Evolutionary conservation across 352 stramenopile genomes (phyloP).

Genomic region (Pythium phragmitis): DNA sequence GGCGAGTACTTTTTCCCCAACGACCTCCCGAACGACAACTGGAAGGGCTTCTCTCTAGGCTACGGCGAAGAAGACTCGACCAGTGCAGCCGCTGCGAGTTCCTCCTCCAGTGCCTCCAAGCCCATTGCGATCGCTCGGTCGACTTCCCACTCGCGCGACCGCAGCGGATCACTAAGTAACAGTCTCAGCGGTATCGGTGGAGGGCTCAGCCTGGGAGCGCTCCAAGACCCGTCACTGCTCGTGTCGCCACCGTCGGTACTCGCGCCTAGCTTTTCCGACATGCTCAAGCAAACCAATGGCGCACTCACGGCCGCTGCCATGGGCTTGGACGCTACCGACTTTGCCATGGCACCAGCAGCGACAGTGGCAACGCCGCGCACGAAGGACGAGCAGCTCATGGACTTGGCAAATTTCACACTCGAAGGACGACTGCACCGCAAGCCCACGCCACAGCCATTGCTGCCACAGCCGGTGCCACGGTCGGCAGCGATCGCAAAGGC

Average conservation of each 20-base stretch:
- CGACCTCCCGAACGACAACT: slow-evolving; percentile 52
- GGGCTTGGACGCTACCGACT: background rate
- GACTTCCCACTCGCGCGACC: slow-evolving; percentile 12
- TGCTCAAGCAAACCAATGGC: slow-evolving; percentile 36
- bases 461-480: background rate
- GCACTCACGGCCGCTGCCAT: slow-evolving; percentile 17
- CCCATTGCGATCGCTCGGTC: slow-evolving; percentile 10
- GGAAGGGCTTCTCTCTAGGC: slow-evolving; percentile 69
- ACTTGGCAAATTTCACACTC: slow-evolving; percentile 41
- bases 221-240: slow-evolving; percentile 27
- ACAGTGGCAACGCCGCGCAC: slow-evolving; percentile 7
- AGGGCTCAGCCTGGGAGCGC: background rate
- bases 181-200: background rate
- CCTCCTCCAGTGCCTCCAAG: slow-evolving; percentile 2
- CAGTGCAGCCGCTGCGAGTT: background rate
- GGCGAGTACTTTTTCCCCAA: slow-evolving; percentile 69
- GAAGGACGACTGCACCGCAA: slow-evolving; percentile 33
- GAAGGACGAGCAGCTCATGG: slow-evolving; percentile 31
- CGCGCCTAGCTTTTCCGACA: slow-evolving; percentile 40
- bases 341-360: background rate
- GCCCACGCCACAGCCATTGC: background rate
- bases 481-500: background rate
- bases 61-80: slow-evolving; percentile 54
- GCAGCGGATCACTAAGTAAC: slow-evolving; percentile 2
- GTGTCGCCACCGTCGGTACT: slow-evolving; percentile 36